Evolutionary conservation across 257 asterid species (phyloP), one percentile per base, ranked within the genome.

Genomic region (Plectranthus barbatus): DNA sequence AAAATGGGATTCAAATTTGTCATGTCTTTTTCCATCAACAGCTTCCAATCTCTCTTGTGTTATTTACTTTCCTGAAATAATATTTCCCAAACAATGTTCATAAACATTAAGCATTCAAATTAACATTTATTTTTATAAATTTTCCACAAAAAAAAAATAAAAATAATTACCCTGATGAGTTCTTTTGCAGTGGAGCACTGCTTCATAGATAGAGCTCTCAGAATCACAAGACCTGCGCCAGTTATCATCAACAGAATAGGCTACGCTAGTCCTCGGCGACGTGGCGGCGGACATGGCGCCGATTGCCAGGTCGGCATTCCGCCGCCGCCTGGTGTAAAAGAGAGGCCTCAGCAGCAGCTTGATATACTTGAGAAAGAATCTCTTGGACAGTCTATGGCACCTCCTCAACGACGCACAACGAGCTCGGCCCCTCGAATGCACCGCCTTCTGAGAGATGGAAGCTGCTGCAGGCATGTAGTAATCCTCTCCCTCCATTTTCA

Each of bases 101-200:
- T 31, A 31, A 2, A 26, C 5, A 26, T 26, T 7, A 31, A 31
- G 7, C 36, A 31, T 31, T 31, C 3, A 31, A 26, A 26, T 5
- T 6, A 31, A 31, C 3, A 31, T 1, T 23, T 1, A 23, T 31
- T 4, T 4, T 31, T 31, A 31, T 6, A 6, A 31, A 5, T n/a
- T n/a, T n/a, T n/a, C 41, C 12, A 36, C 12, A 40, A 6, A 31
- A 31, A 31, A 31, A 7, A 7, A 4, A 31, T 0, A 31, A 31
- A 9, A 42, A 13, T 0, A 46, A 3, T 15, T 73, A 84, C 94
- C 85, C n/a, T n/a, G n/a, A 36, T 78, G 81, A 64, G 91, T 91
- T 84, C 81, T 86, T 69, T 91, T 91, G 76, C 98, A 91, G 44
- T 91, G 96, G 40, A 87, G 91, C 29, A 91, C 95, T 5, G 98